Evolutionary conservation across 495 filamentous ascomycete genomes (phyloP).

Genomic region (Xylaria palmicola): DNA sequence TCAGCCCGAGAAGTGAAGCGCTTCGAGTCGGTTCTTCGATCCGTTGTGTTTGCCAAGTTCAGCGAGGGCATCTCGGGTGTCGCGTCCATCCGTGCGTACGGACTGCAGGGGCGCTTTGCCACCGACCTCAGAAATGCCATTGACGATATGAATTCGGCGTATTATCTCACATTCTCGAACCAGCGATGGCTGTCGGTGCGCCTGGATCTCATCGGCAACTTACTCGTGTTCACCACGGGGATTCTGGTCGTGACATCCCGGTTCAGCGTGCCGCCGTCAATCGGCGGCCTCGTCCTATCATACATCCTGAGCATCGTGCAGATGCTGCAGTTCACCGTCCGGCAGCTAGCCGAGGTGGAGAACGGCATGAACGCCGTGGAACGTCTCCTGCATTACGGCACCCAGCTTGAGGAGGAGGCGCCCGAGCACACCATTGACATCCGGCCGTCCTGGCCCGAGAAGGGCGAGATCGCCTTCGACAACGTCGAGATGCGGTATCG

Average conservation of each 20-base stretch:
- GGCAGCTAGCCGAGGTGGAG: constrained; percentile 93
- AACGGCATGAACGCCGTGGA: constrained; percentile 98
- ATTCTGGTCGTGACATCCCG: constrained; percentile 92
- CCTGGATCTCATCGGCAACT: constrained; percentile 78
- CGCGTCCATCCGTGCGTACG: constrained; percentile 85
- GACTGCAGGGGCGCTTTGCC: constrained; percentile 71
- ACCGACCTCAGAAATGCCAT: constrained; percentile 66
- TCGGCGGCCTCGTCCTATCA: constrained; percentile 81
- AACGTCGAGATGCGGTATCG: constrained; percentile 92
- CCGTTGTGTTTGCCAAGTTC: constrained; percentile 86
- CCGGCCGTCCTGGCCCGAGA: constrained; percentile 73
- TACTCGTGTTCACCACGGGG: constrained; percentile 80
- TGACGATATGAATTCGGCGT: constrained; percentile 89
- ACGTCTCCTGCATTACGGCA: constrained; percentile 90
- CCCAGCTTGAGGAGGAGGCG: constrained; percentile 81
- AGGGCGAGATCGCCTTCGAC: constrained; percentile 80
- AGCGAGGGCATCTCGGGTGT: constrained; percentile 82
- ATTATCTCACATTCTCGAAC: constrained; percentile 91
- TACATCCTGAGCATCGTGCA: constrained; percentile 94
- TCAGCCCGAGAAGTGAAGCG: constrained; percentile 94
- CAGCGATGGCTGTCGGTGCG: constrained; percentile 88
- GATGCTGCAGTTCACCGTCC: constrained; percentile 92
- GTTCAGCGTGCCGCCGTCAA: constrained; percentile 82
- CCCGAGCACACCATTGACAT: constrained; percentile 71
- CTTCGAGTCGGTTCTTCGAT: constrained; percentile 85